phyloP scores from a whole-genome alignment of 805 yeast genomes.

The Lachancea sp. region DNA sequence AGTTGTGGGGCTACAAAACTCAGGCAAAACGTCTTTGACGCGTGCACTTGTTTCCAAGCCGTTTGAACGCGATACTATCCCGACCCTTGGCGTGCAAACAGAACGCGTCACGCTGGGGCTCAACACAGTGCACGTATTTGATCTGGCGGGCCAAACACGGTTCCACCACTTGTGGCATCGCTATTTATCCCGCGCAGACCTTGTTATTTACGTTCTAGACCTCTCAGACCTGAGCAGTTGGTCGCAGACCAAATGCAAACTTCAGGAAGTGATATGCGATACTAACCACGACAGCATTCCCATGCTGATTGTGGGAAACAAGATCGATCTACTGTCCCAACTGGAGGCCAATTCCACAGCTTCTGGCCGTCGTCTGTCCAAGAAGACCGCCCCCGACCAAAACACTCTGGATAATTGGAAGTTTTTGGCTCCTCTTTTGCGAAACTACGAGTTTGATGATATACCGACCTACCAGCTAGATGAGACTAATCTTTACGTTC shows the following conservation, averaged over 20 bases:
- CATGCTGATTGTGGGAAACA: slow-evolving; percentile 18
- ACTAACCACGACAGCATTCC: slow-evolving; percentile 20
- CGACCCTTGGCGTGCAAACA: slow-evolving; percentile 18
- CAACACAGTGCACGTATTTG: slow-evolving; percentile 15
- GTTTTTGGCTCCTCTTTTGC: slow-evolving; percentile 13
- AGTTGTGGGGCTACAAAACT: slow-evolving; percentile 20
- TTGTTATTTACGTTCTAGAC: slow-evolving; percentile 20
- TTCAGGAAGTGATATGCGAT: slow-evolving; percentile 14
- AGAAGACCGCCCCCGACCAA: slow-evolving; percentile 3
- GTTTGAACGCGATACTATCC: slow-evolving; percentile 20
- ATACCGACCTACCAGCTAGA: slow-evolving; percentile 14
- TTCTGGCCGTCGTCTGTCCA: background rate
- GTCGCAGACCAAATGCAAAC: slow-evolving; percentile 12
- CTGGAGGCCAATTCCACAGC: background rate
- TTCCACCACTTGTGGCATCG: slow-evolving; percentile 21
- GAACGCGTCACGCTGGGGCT: slow-evolving; percentile 14
- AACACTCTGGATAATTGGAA: slow-evolving; percentile 8
- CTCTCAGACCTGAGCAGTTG: slow-evolving; percentile 17
- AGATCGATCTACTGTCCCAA: slow-evolving; percentile 14
- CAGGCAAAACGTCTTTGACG: slow-evolving; percentile 20
- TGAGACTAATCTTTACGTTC: slow-evolving; percentile 12
- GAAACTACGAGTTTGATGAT: slow-evolving; percentile 16
- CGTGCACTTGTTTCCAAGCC: slow-evolving; percentile 13
- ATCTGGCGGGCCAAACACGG: slow-evolving; percentile 20
- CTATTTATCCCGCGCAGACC: slow-evolving; percentile 18